Percentiles rank a stretch among this genome's conserved stretches.
These are phyloP conservation scores for Coemansia umbellata DNA, from an alignment of 192 early-diverging fungal species.

Conservation along the genomic window DNA sequence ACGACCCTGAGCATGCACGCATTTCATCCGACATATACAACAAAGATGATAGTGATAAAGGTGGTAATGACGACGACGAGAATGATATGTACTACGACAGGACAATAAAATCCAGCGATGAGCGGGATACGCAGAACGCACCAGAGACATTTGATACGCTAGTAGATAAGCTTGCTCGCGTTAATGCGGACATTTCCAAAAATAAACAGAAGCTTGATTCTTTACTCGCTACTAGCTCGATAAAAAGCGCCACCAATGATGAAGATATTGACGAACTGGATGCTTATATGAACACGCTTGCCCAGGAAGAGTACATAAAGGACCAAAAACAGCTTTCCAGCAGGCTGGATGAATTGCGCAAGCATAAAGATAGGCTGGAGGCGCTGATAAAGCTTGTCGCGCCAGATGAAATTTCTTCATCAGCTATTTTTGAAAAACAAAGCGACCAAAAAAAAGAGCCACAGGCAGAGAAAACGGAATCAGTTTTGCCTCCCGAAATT, in stretches of 20 bases:
- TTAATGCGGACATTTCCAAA: constrained; percentile 35
- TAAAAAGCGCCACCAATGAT: neutral
- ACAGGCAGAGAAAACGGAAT: neutral
- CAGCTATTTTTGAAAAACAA: neutral
- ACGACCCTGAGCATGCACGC: neutral
- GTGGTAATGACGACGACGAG: constrained; percentile 52
- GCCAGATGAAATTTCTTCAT: constrained; percentile 4
- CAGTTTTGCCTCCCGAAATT: neutral
- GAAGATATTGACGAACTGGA: constrained; percentile 61
- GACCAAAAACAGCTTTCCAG: constrained; percentile 41
- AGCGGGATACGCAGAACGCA: constrained; percentile 22
- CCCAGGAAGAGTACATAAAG: constrained; percentile 40
- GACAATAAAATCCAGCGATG: constrained; percentile 12
- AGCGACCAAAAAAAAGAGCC: neutral
- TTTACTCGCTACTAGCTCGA: neutral
- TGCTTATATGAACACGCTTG: constrained; percentile 59
- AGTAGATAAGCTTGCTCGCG: constrained; percentile 20
- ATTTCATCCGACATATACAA: neutral
- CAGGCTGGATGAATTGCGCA: constrained; percentile 45
- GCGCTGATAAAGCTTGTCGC: constrained; percentile 25
- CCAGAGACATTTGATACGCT: constrained; percentile 70
- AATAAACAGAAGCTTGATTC: constrained; percentile 5
- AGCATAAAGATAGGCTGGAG: constrained; percentile 29
- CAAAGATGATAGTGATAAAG: constrained; percentile 1
- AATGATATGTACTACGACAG: constrained; percentile 67